Conservation (phyloP, 129 eudicot species). For the Calendula officinalis region DNA sequence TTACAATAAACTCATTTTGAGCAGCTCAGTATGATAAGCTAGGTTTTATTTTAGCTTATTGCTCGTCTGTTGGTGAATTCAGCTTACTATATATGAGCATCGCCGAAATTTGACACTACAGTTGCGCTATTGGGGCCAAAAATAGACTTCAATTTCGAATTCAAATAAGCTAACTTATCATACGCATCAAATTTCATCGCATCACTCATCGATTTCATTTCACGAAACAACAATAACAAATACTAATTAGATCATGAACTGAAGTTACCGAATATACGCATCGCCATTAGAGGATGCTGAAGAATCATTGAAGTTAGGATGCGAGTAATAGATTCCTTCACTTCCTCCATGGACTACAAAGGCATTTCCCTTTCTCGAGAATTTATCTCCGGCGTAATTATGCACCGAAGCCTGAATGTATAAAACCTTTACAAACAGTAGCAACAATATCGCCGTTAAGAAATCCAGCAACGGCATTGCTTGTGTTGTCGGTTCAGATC, state of each 20-base stretch:
- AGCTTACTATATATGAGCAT: slow-evolving; percentile 12
- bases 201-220: slow-evolving; percentile 3
- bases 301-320: slow-evolving; percentile 37
- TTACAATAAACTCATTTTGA: neutral
- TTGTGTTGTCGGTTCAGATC: slow-evolving; percentile 17
- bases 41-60: neutral
- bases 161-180: neutral
- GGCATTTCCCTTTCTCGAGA: slow-evolving; percentile 77
- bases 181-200: neutral
- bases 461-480: slow-evolving; percentile 45
- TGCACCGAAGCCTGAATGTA: slow-evolving; percentile 69
- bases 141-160: neutral
- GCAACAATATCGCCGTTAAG: slow-evolving; percentile 31
- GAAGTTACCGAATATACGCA: slow-evolving; percentile 26
- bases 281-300: slow-evolving; percentile 50
- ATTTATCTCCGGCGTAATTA: slow-evolving; percentile 54
- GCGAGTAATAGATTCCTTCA: slow-evolving; percentile 86
- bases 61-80: neutral
- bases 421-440: slow-evolving; percentile 23
- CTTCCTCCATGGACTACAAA: slow-evolving; percentile 92
- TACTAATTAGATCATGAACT: neutral
- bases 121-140: neutral
- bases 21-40: neutral
- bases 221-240: neutral
- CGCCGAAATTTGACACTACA: neutral